Evolutionary conservation across 139 green algal species (phyloP).

Genomic region (Chlamydomonas sp.): DNA sequence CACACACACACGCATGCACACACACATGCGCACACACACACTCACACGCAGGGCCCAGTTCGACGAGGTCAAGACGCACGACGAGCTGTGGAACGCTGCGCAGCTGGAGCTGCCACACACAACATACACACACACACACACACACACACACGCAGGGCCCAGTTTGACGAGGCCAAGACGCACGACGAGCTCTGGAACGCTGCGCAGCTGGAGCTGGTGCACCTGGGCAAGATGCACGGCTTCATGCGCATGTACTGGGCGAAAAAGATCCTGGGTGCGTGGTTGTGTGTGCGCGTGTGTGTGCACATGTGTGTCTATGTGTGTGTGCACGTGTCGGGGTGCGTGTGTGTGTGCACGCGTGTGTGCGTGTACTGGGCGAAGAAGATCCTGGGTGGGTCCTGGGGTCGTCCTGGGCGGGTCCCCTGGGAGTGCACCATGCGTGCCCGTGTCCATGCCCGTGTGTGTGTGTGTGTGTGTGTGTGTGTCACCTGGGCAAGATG

Average conservation of each 20-base stretch:
- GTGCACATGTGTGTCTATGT: too few species aligned
- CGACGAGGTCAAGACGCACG: conserved; percentile 77
- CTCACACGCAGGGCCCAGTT: conserved; percentile 71
- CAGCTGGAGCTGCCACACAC: conserved; percentile 77
- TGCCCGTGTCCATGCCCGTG: too few species aligned
- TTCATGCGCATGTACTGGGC: conserved; percentile 98
- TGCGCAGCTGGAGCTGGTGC: conserved; percentile 74
- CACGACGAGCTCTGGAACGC: conserved; percentile 95
- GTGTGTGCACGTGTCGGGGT: too few species aligned
- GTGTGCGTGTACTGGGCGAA: conserved; percentile 98
- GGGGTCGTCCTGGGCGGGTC: too few species aligned
- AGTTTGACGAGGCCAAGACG: conserved; percentile 81
- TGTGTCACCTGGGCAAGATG: too few species aligned
- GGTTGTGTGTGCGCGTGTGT: too few species aligned
- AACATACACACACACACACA: too few species aligned
- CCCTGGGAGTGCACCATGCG: too few species aligned
- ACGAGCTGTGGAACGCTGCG: conserved; percentile 89
- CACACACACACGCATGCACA: too few species aligned
- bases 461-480: too few species aligned
- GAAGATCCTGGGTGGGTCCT: conserved; percentile 98
- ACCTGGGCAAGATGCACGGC: conserved; percentile 94
- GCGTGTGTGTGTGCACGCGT: too few species aligned
- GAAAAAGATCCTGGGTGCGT: conserved; percentile 98
- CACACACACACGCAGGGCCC: conserved; percentile 36
- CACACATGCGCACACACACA: too few species aligned